Conservation (phyloP, 805 yeast species). For the Starmerella floricola region DNA sequence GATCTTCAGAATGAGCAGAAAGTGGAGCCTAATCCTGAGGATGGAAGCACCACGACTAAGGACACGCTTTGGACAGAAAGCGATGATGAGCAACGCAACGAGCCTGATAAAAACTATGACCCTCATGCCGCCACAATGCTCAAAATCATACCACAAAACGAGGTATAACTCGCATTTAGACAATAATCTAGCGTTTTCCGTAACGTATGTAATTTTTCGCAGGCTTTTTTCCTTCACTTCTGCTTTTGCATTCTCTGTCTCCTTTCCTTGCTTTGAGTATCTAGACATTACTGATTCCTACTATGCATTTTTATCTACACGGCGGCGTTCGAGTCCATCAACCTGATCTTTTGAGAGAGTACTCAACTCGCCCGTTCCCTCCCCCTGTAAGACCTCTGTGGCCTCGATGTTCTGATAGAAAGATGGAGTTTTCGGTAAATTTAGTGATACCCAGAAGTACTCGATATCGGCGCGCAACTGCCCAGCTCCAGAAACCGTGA, state of each 20-base stretch:
- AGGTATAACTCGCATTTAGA: too few relatives aligned
- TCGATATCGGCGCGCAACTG: conserved; percentile 30
- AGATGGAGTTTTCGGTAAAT: conserved; percentile 1
- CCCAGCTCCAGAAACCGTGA: conserved; percentile 29
- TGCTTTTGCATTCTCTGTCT: too few relatives aligned
- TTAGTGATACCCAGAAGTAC: conserved; percentile 24
- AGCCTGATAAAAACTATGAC: conserved; percentile 9
- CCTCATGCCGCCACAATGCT: conserved; percentile 17
- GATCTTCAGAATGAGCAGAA: not conserved
- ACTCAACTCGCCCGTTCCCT: too few relatives aligned
- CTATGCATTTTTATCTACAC: too few relatives aligned
- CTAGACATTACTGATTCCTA: too few relatives aligned
- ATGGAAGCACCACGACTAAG: not conserved
- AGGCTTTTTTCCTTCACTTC: too few relatives aligned
- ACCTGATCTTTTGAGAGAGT: too few relatives aligned
- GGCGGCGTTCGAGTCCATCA: not conserved
- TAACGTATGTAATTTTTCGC: too few relatives aligned
- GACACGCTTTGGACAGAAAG: conserved; percentile 13
- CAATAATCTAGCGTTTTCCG: too few relatives aligned
- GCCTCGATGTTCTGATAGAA: conserved; percentile 5
- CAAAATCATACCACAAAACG: conserved; percentile 9
- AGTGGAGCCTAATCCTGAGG: not conserved
- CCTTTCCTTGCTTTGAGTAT: too few relatives aligned
- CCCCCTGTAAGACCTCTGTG: conserved; percentile 4
- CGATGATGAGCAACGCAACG: conserved; percentile 8